Conservation (phyloP, 1,284 basidiomycete genomes). For the Chalciporus sp. region DNA sequence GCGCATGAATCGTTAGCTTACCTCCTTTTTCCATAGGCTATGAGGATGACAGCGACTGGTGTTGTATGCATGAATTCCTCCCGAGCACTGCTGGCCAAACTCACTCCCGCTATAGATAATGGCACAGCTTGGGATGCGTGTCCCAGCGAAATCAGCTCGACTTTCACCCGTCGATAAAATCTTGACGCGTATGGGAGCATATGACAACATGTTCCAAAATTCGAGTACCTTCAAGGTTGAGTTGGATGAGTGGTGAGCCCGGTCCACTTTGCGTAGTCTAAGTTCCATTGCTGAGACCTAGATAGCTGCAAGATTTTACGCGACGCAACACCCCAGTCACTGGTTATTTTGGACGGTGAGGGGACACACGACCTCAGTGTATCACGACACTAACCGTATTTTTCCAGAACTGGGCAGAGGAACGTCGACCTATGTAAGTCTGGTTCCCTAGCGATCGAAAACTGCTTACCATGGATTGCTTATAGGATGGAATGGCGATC, state of each 20-base stretch:
- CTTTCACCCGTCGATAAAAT: slow-evolving; percentile 93
- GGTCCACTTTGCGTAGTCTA: background rate
- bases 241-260: slow-evolving; percentile 85
- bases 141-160: slow-evolving; percentile 86
- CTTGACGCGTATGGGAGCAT: slow-evolving; percentile 97
- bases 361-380: slow-evolving; percentile 1
- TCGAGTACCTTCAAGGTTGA: slow-evolving; percentile 97
- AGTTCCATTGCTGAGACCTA: background rate
- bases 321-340: slow-evolving; percentile 87
- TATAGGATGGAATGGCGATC: slow-evolving; percentile 93
- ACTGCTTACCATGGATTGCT: slow-evolving; percentile 16
- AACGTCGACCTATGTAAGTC: slow-evolving; percentile 78
- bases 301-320: slow-evolving; percentile 86
- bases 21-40: slow-evolving; percentile 50
- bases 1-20: slow-evolving; percentile 1
- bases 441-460: slow-evolving; percentile 13
- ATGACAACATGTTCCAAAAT: slow-evolving; percentile 96
- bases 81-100: background rate
- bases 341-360: slow-evolving; percentile 94
- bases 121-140: slow-evolving; percentile 97
- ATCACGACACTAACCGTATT: slow-evolving; percentile 12
- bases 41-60: slow-evolving; percentile 96
- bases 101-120: slow-evolving; percentile 72
- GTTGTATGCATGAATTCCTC: slow-evolving; percentile 52
- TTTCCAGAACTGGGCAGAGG: slow-evolving; percentile 83